These are phyloP conservation scores for Asterochloris erici DNA, from an alignment of 139 green algal genomes.

Conservation along the genomic window DNA sequence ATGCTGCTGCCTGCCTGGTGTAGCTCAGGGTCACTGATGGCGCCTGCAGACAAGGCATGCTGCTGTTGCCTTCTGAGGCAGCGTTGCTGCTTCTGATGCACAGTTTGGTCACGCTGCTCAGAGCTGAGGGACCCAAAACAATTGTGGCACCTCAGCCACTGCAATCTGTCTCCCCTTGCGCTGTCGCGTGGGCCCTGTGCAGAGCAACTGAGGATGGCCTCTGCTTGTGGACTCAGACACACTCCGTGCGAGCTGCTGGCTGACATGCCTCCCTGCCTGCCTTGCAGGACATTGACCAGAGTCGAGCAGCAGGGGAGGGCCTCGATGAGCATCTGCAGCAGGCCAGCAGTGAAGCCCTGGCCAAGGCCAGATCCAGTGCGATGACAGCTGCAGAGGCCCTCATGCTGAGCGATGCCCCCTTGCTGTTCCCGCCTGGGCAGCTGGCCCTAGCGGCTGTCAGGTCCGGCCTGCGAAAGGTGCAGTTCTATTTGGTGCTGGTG, in stretches of 20 bases:
- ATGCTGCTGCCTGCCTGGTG: too few species aligned
- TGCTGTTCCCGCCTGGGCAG: conserved; percentile 60
- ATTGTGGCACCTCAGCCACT: too few species aligned
- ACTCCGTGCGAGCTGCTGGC: neutral
- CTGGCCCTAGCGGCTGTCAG: conserved; percentile 52
- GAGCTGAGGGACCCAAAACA: too few species aligned
- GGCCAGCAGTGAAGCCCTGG: conserved; percentile 14
- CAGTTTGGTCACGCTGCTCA: too few species aligned
- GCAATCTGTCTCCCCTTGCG: too few species aligned
- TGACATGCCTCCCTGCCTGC: neutral
- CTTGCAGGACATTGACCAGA: conserved; percentile 5
- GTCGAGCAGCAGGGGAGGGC: neutral
- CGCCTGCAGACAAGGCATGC: too few species aligned
- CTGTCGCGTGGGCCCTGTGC: too few species aligned
- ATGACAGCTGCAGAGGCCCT: conserved; percentile 52
- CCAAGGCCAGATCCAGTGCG: conserved; percentile 3
- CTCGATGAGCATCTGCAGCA: neutral
- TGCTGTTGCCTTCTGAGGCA: too few species aligned
- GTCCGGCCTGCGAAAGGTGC: conserved; percentile 36
- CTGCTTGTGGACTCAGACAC: neutral
- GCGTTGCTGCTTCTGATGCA: too few species aligned
- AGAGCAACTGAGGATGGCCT: too few species aligned
- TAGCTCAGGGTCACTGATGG: too few species aligned
- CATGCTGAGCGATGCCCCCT: conserved; percentile 72
- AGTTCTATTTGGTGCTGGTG: too few species aligned